These are phyloP conservation scores for Vaccinium macrocarpon DNA, from an alignment of 148 eudicot species.

Conservation along the genomic window DNA sequence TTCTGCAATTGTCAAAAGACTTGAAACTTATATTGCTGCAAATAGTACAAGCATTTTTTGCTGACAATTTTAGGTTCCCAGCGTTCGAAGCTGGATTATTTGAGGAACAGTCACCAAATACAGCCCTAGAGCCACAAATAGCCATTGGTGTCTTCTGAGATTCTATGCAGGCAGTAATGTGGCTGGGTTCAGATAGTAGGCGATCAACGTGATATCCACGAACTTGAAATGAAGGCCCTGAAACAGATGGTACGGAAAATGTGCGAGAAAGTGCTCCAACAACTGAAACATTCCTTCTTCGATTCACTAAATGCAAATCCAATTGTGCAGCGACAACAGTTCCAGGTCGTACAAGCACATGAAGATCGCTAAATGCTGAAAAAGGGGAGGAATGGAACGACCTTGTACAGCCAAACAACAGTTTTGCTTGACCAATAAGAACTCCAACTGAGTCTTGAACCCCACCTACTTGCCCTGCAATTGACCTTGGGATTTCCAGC, in stretches of 20 bases:
- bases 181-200: constrained; percentile 35
- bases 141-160: constrained; percentile 45
- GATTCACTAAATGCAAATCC: constrained; percentile 42
- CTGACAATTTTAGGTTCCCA: constrained; percentile 24
- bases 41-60: constrained; percentile 26
- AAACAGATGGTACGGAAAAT: constrained; percentile 68
- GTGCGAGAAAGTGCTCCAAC: constrained; percentile 65
- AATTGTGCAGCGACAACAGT: constrained; percentile 48
- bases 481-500: constrained; percentile 38
- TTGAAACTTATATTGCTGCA: constrained; percentile 24
- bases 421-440: constrained; percentile 40
- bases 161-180: constrained; percentile 14
- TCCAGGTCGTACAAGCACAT: constrained; percentile 42
- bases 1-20: constrained; percentile 29
- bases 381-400: constrained; percentile 32
- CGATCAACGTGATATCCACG: constrained; percentile 60
- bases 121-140: constrained; percentile 42
- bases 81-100: constrained; percentile 31
- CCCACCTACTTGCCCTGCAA: constrained; percentile 32
- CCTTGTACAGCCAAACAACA: constrained; percentile 40
- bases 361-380: constrained; percentile 36
- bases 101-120: constrained; percentile 31
- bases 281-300: constrained; percentile 46
- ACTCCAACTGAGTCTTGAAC: constrained; percentile 35
- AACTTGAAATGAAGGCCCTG: constrained; percentile 65